Conservation (phyloP, 1,284 basidiomycete species). For the Cryptococcus wingfieldii region DNA sequence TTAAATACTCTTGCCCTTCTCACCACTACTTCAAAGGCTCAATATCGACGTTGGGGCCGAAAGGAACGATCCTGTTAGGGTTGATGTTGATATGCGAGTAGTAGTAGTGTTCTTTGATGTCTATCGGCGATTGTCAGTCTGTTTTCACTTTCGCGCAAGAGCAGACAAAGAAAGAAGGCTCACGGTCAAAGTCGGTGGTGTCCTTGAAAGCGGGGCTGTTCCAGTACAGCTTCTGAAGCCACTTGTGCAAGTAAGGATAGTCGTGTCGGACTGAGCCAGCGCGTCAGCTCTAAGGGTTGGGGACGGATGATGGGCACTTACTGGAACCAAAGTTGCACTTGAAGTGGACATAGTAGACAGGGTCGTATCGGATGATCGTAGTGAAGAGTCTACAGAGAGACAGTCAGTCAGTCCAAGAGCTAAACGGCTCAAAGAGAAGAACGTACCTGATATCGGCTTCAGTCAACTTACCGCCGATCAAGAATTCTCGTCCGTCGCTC, state of each 20-base stretch:
- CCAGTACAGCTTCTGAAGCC: conserved; percentile 90
- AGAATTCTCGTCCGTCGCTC: conserved; percentile 66
- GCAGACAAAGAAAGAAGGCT: conserved; percentile 15
- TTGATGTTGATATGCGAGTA: conserved; percentile 58
- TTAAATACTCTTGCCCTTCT: background rate
- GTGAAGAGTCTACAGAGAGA: conserved; percentile 65
- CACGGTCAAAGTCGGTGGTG: conserved; percentile 71
- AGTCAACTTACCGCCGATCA: conserved; percentile 75
- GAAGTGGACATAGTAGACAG: conserved; percentile 87
- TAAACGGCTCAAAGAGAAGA: background rate
- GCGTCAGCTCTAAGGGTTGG: background rate
- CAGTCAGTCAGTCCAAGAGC: conserved; percentile 7
- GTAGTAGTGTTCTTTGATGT: conserved; percentile 83
- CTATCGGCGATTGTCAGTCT: conserved; percentile 43
- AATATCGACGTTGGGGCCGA: conserved; percentile 67
- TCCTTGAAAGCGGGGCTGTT: conserved; percentile 80
- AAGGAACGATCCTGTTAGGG: conserved; percentile 66
- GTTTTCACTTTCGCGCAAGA: background rate
- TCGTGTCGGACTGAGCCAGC: conserved; percentile 54
- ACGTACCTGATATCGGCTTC: conserved; percentile 72
- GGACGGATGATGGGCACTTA: conserved; percentile 16
- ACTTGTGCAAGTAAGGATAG: conserved; percentile 74
- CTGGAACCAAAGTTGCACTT: conserved; percentile 80
- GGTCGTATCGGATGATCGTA: conserved; percentile 78
- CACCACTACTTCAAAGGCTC: conserved; percentile 53